Conservation (phyloP, 768 basidiomycete species). For the Lactifluus pinguis region DNA sequence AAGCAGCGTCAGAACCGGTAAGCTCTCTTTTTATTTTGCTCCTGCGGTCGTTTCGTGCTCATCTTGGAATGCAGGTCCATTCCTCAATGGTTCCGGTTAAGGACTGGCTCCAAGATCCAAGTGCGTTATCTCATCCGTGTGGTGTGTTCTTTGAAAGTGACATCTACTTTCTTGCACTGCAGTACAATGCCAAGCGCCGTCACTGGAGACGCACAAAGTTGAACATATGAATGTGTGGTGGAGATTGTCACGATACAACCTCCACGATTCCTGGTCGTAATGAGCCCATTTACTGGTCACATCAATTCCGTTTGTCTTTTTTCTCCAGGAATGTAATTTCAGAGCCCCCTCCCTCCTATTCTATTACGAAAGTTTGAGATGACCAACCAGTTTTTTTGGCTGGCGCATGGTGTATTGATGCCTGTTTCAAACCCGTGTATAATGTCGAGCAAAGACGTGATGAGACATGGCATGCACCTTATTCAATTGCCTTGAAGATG, state of each 20-base stretch:
- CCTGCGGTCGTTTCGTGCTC: neutral
- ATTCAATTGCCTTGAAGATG: no score
- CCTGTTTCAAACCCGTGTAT: no score
- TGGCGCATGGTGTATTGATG: neutral
- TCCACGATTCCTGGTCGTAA: neutral
- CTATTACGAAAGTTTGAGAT: neutral
- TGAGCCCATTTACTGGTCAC: no score
- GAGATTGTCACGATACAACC: neutral
- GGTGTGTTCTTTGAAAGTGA: neutral
- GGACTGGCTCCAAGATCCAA: slow-evolving; percentile 93
- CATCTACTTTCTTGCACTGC: neutral
- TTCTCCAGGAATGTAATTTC: neutral
- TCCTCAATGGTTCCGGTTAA: slow-evolving; percentile 98
- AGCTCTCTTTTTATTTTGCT: neutral
- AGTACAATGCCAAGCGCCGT: slow-evolving; percentile 94
- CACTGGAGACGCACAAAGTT: slow-evolving; percentile 99
- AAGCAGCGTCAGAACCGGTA: slow-evolving; percentile 92
- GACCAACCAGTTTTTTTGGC: neutral
- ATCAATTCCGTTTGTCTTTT: neutral
- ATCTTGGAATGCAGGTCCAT: slow-evolving; percentile 56
- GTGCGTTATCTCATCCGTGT: slow-evolving; percentile 29
- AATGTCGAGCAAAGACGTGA: no score
- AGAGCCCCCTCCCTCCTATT: neutral
- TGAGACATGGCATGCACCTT: no score
- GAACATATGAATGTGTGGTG: slow-evolving; percentile 58